Conservation (phyloP, 208 protist genomes). For the Trypanosoma cruzi region DNA sequence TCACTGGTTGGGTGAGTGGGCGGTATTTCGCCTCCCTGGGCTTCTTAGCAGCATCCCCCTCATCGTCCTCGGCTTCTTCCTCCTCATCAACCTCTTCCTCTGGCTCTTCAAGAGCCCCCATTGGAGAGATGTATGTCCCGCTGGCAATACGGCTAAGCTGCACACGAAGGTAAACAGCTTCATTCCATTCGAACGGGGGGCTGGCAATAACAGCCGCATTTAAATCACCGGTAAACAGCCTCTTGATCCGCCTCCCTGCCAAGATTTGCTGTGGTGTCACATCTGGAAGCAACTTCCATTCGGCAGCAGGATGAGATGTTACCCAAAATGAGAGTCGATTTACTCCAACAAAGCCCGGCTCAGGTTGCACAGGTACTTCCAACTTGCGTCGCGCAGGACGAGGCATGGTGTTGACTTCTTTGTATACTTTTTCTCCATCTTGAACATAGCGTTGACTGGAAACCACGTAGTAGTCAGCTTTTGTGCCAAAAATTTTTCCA, state of each 20-base stretch:
- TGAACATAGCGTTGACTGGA: constrained; percentile 77
- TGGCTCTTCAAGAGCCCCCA: constrained; percentile 82
- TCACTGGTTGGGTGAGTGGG: constrained; percentile 55
- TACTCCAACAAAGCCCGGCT: constrained; percentile 81
- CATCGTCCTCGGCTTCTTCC: constrained; percentile 86
- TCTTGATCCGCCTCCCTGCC: constrained; percentile 83
- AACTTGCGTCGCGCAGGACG: constrained; percentile 84
- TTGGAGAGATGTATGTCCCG: constrained; percentile 86
- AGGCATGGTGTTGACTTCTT: constrained; percentile 91
- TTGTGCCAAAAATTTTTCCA: constrained; percentile 90
- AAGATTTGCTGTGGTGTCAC: constrained; percentile 94
- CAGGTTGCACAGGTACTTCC: constrained; percentile 76
- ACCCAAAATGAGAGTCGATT: constrained; percentile 95
- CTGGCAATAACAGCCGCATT: constrained; percentile 73
- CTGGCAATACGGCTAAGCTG: constrained; percentile 94
- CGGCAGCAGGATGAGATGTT: constrained; percentile 61
- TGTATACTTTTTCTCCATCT: constrained; percentile 76
- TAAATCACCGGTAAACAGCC: constrained; percentile 93
- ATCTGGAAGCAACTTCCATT: constrained; percentile 90
- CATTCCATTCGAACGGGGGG: constrained; percentile 93
- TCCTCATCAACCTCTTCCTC: constrained; percentile 85
- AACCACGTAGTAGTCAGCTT: constrained; percentile 84
- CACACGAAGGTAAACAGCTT: constrained; percentile 92
- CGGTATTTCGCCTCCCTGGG: constrained; percentile 89
- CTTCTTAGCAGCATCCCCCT: constrained; percentile 49